These are phyloP conservation scores for Lachnellula suecica DNA, from an alignment of 2,329 filamentous ascomycete species.

Conservation along the genomic window DNA sequence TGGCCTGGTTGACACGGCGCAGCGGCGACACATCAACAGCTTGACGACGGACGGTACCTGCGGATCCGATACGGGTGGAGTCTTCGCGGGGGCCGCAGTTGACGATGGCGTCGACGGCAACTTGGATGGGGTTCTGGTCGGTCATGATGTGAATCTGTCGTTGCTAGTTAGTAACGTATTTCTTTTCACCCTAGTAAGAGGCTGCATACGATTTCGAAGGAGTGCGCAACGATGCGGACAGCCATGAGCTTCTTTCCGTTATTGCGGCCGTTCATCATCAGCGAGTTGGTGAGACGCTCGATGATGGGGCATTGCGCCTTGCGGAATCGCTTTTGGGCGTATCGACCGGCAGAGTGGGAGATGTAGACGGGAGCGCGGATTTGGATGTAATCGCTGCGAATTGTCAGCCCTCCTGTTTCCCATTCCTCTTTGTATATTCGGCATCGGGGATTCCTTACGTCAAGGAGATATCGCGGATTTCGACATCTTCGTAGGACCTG, in stretches of 20 bases:
- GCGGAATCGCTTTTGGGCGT: constrained; percentile 99
- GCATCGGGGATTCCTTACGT: constrained; percentile 73
- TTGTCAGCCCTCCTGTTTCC: constrained; percentile 34
- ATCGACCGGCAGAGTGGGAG: constrained; percentile 97
- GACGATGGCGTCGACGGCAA: constrained; percentile 98
- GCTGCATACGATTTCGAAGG: constrained; percentile 95
- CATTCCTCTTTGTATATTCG: too few species aligned
- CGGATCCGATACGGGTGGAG: constrained; percentile 98
- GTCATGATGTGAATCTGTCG: constrained; percentile 99
- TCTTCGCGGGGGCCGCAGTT: constrained; percentile 99
- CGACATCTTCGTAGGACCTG: constrained; percentile 98
- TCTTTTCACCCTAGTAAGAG: constrained; percentile 9
- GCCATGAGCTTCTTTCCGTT: constrained; percentile 99
- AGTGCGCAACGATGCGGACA: constrained; percentile 97
- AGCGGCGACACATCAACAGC: constrained; percentile 99
- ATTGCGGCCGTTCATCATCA: constrained; percentile 99
- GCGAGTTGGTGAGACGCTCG: constrained; percentile 99
- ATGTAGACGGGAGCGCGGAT: constrained; percentile 99
- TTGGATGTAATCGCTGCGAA: constrained; percentile 94
- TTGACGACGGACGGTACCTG: constrained; percentile 99
- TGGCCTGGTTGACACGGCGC: constrained; percentile 99
- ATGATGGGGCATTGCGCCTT: constrained; percentile 99
- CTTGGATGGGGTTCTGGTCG: constrained; percentile 99
- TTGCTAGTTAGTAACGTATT: constrained; percentile 16
- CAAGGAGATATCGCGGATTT: constrained; percentile 99